Percentiles rank a stretch among this genome's conserved stretches.
These are phyloP conservation scores for Umbelopsis sp. DNA, from an alignment of 192 early-diverging fungal genomes.

Conservation along the genomic window DNA sequence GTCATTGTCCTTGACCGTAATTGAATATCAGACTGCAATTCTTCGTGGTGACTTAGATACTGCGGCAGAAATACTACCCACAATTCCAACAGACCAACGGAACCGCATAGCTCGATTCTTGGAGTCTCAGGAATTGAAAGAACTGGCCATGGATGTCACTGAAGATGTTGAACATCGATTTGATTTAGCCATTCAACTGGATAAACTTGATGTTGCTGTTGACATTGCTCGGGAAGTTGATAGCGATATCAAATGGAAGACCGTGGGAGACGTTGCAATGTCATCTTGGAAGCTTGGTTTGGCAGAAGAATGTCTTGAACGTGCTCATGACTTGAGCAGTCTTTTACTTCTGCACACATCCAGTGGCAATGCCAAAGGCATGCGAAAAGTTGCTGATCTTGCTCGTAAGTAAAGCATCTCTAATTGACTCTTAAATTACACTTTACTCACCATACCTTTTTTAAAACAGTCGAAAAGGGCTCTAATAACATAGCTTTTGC, in stretches of 20 bases:
- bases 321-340: conserved; percentile 90
- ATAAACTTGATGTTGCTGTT: conserved; percentile 80
- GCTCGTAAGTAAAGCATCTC: conserved; percentile 49
- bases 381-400: conserved; percentile 71
- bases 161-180: conserved; percentile 95
- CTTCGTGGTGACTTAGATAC: conserved; percentile 89
- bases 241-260: conserved; percentile 93
- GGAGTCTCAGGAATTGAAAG: conserved; percentile 90
- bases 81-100: conserved; percentile 85
- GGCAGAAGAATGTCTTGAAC: conserved; percentile 87
- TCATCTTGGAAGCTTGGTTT: conserved; percentile 88
- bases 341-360: conserved; percentile 91
- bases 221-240: conserved; percentile 84
- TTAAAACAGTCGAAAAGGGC: conserved; percentile 58
- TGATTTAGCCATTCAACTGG: conserved; percentile 90
- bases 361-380: conserved; percentile 78
- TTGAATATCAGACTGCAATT: conserved; percentile 98
- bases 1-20: conserved; percentile 87
- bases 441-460: background rate
- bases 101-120: conserved; percentile 94
- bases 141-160: conserved; percentile 93
- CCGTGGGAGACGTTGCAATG: conserved; percentile 89
- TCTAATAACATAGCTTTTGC: conserved; percentile 94
- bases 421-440: background rate
- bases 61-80: conserved; percentile 80